Conservation (phyloP, 176 grass and related monocot genomes). For the Luzula sylvatica region DNA sequence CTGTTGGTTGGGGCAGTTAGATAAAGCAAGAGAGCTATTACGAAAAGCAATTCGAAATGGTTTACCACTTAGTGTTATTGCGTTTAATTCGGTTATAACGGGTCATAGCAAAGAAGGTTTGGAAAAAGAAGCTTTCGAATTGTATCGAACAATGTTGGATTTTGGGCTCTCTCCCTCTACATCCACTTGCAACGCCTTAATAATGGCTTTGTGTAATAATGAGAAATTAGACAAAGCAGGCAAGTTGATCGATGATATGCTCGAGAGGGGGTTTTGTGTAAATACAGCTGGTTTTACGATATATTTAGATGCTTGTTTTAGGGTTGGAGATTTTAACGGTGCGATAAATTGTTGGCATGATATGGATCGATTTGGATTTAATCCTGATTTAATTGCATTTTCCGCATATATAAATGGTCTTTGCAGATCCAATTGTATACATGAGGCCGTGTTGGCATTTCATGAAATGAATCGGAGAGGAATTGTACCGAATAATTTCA, state of each 20-base stretch:
- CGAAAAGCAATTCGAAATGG: conserved; percentile 33
- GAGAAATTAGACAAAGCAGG: conserved; percentile 40
- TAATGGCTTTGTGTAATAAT: conserved; percentile 58
- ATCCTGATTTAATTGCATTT: conserved; percentile 73
- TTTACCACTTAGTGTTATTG: conserved; percentile 35
- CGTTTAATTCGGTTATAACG: conserved; percentile 64
- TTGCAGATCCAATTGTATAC: conserved; percentile 39
- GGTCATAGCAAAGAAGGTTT: conserved; percentile 74
- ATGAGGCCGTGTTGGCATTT: conserved; percentile 62
- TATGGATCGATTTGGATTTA: conserved; percentile 35
- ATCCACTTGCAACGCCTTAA: conserved; percentile 64
- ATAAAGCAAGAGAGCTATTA: conserved; percentile 54
- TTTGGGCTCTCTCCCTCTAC: conserved; percentile 40
- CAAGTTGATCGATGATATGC: conserved; percentile 50
- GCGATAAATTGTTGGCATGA: conserved; percentile 74
- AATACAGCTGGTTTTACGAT: conserved; percentile 61
- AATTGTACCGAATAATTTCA: conserved; percentile 82
- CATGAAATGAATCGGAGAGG: conserved; percentile 54
- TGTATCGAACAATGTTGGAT: conserved; percentile 54
- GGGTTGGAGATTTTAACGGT: conserved; percentile 32
- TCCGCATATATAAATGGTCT: conserved; percentile 74
- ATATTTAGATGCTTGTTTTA: conserved; percentile 71
- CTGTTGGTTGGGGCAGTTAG: conserved; percentile 56
- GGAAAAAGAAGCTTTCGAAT: conserved; percentile 46
- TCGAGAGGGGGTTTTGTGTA: conserved; percentile 51